A percentile compares a stretch with the other conserved stretches of the same genome.
These are phyloP conservation scores for Heliosperma pusillum DNA, from an alignment of 148 eudicot species.

Conservation along the genomic window DNA sequence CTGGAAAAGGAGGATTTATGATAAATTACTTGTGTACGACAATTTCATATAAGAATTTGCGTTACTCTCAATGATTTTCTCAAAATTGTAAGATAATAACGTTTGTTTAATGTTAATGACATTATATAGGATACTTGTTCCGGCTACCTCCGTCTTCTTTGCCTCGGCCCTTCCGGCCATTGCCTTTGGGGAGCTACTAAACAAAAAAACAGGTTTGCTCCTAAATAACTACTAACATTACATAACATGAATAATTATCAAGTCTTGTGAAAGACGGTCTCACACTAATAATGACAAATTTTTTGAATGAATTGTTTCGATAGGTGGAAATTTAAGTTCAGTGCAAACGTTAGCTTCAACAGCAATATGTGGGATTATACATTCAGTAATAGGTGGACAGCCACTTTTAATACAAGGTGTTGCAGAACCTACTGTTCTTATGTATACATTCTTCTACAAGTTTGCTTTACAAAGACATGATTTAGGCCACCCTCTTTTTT, in stretches of 20 bases:
- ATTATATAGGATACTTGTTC: constrained; percentile 44
- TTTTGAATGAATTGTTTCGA: not conserved
- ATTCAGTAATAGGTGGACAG: constrained; percentile 49
- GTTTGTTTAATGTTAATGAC: not conserved
- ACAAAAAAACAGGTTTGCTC: constrained; percentile 42
- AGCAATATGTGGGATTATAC: constrained; percentile 52
- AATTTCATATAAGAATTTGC: too few species aligned
- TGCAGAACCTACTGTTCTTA: constrained; percentile 57
- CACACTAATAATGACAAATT: not conserved
- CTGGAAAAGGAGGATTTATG: too few species aligned
- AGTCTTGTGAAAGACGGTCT: not conserved
- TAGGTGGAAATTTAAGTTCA: constrained; percentile 40
- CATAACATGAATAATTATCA: not conserved
- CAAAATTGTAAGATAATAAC: too few species aligned
- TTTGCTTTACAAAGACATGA: constrained; percentile 32
- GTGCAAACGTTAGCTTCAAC: constrained; percentile 48
- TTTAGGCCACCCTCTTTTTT: constrained; percentile 34
- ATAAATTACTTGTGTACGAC: too few species aligned
- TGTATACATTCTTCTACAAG: constrained; percentile 49
- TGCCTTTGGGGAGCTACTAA: constrained; percentile 57
- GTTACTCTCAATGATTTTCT: too few species aligned
- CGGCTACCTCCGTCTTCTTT: constrained; percentile 50
- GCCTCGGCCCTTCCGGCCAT: constrained; percentile 63
- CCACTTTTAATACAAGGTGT: constrained; percentile 54
- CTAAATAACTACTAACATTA: not conserved